Evolutionary conservation across 768 basidiomycete species (phyloP), one percentile per base, ranked within the genome.

Genomic region (Leccinum boreale): DNA sequence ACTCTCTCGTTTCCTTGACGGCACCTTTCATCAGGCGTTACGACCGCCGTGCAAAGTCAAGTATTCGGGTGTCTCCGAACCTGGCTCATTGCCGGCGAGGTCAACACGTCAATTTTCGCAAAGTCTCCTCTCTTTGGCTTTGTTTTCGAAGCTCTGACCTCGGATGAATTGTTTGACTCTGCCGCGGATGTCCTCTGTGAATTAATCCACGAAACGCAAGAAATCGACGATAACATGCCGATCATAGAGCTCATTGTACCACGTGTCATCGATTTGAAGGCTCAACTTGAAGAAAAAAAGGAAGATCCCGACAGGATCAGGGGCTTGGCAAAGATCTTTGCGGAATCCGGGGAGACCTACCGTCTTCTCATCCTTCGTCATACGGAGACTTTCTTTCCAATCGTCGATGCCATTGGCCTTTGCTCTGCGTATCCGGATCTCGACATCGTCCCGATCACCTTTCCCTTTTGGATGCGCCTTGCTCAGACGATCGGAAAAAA

Each of bases 311-410:
- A 99, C 46, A 87, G 85, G 70, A 87, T 98, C 69, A 83, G 87
- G 67, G 95, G 95, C 26, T 89, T 85, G 66, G 91, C 95, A 51
- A 87, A 92, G 54, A 85, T 99, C 57, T 93, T 98, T 66, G 83
- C 92, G n/a, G 97, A 99, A 74, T 95, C 97, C 0, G 97, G 97
- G 50, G 97, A 98, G 74, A 94, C 91, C 3, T 99, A 98, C 73
- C 90, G 92, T 50, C 75, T 88, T 50, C 80, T 99, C 17, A 81
- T 99, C 58, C 77, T 96, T 23, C 88, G 90, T 61, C 95, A 98
- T 70, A 86, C 90, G 8, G 89, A 94, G 59, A 89, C 90, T 0
- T 97, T 98, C 74, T 91, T 93, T 73, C 94, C 96, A 0, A 85
- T 99, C 62, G 92, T 99, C 21, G 89, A 96, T 65, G 95, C 94